phyloP scores from a whole-genome alignment of 768 basidiomycete genomes.

The Pleurotus tuber-regium region DNA sequence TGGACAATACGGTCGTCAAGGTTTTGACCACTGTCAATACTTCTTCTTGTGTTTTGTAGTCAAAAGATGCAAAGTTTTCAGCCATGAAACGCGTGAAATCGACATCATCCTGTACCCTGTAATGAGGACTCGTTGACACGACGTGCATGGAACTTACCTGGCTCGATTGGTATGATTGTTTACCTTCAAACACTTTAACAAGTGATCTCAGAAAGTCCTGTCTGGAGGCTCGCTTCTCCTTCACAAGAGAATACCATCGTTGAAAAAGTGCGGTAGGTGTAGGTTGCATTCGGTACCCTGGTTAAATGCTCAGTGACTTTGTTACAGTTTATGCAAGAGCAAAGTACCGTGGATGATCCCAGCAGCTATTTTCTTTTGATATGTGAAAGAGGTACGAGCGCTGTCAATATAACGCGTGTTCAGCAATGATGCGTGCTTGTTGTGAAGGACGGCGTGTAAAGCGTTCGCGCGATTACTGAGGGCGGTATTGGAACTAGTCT shows the following conservation, averaged over 20 bases:
- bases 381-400: constrained; percentile 79
- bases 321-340: not conserved
- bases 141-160: constrained; percentile 41
- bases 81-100: constrained; percentile 90
- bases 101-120: constrained; percentile 61
- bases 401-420: constrained; percentile 84
- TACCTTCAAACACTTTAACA: constrained; percentile 80
- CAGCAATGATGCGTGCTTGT: constrained; percentile 85
- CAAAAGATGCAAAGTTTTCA: constrained; percentile 89
- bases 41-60: constrained; percentile 96
- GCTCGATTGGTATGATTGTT: constrained; percentile 48
- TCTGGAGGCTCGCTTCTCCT: constrained; percentile 84
- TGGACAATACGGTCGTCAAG: constrained; percentile 73
- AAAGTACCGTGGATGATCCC: constrained; percentile 53
- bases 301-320: not conserved
- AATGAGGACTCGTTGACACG: not conserved
- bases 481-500: constrained; percentile 65
- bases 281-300: constrained; percentile 67
- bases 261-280: constrained; percentile 74
- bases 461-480: constrained; percentile 76
- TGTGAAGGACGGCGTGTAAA: constrained; percentile 79
- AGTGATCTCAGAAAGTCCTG: constrained; percentile 87
- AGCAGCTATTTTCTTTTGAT: constrained; percentile 60
- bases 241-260: constrained; percentile 87
- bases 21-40: constrained; percentile 80